Percentiles rank a stretch among this genome's conserved stretches.
Conservation (phyloP, 805 yeast species). For the Lachancea meyersii region DNA sequence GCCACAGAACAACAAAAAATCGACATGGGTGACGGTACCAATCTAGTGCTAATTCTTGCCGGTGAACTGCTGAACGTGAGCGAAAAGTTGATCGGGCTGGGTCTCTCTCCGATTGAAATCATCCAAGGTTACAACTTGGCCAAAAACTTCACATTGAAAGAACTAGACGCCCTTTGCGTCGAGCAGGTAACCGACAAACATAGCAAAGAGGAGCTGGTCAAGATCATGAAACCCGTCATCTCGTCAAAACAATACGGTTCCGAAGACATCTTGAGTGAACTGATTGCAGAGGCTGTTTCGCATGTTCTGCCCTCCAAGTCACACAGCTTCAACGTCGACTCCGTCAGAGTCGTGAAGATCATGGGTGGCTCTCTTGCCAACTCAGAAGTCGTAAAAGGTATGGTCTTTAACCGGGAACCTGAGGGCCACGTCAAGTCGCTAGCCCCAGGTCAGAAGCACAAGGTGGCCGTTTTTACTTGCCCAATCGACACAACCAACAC, state of each 20-base stretch:
- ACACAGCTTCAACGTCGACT: constrained; percentile 74
- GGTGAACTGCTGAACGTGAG: constrained; percentile 86
- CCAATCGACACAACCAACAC: constrained; percentile 93
- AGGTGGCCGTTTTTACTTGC: constrained; percentile 88
- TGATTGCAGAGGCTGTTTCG: constrained; percentile 81
- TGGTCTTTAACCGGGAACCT: constrained; percentile 98
- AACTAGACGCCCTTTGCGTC: constrained; percentile 59
- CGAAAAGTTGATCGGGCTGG: constrained; percentile 76
- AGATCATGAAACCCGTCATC: constrained; percentile 79
- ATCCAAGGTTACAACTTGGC: constrained; percentile 90
- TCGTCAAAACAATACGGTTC: constrained; percentile 90
- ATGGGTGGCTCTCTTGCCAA: constrained; percentile 80
- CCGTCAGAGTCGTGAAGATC: constrained; percentile 90
- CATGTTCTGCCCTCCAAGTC: constrained; percentile 56
- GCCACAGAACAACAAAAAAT: constrained; percentile 94
- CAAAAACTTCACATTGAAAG: constrained; percentile 61
- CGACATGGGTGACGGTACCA: constrained; percentile 96
- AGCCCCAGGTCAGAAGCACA: constrained; percentile 45
- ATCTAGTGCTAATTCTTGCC: constrained; percentile 83
- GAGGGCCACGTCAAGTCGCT: constrained; percentile 79
- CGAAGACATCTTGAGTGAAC: constrained; percentile 67
- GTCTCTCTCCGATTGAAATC: constrained; percentile 87
- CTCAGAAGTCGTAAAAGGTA: constrained; percentile 85
- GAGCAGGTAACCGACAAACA: constrained; percentile 45
- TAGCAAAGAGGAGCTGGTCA: constrained; percentile 50